Base-by-base conservation (phyloP, 2,329 filamentous ascomycete genomes). In the Botrytis porri region DNA sequence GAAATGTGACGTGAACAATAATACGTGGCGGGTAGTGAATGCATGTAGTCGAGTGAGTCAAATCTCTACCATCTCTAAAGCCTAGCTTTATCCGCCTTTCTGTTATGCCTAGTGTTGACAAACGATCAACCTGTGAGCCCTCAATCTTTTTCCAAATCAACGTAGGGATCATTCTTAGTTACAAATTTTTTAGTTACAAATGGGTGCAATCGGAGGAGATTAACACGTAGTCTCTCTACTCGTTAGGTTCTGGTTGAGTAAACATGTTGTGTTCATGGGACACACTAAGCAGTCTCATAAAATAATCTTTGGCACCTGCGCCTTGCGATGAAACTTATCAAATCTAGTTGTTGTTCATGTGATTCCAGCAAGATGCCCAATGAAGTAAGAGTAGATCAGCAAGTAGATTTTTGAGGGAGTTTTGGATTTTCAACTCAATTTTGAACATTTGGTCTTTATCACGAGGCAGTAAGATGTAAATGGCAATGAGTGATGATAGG, bases 11-110 rank as follows among this genome's bases (percentile, higher is more conserved):
- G 51, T 45, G 41, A 22, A 66, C 5, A 57, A 59, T 32, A 25
- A 14, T 66, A 66, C 61, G 70, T 66, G 70, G 61, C 61, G 65
- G 10, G 12, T 59, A 35, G 37, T 71, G 9, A 45, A 45, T 61
- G 39, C 29, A 20, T 60, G 18, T 29, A 67, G 16, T 29, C 48
- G 29, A 35, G 45, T 35, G 29, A 65, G 45, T n/a, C 16, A 9
- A 18, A 10, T 45, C 61, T 51, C 12, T 54, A 16, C 25, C 48
- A 54, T 54, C 25, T n/a, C 48, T 12, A 16, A 14, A 54, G 25
- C 48, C 6, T n/a, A 54, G 48, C 25, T 54, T n/a, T n/a, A 54
- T 54, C 48, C 48, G 48, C 14, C 48, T n/a, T 54, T n/a, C 48
- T 54, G 48, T 54, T 54, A n/a, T 54, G 48, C 48, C 10, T n/a